Base-by-base conservation (phyloP, 495 filamentous ascomycete genomes). In the Xylaria sp. region DNA sequence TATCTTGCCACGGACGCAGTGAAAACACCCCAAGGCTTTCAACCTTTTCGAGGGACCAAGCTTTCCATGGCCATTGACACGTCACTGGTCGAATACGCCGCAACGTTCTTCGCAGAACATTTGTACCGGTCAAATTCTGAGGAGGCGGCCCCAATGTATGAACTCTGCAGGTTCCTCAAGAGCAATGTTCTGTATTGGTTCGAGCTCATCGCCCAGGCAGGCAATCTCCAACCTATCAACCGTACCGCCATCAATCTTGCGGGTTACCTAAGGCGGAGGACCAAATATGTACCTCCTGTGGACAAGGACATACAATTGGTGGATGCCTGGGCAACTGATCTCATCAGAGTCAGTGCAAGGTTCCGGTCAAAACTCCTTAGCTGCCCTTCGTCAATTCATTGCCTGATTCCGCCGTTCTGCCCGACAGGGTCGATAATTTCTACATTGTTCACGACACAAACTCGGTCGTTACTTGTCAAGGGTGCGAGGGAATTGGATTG, bases 371-470 rank as follows among this genome's bases (percentile, higher is more conserved):
- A 77, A 61, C 73, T 82, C 0, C 61, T 79, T 6, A 33, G 64
- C 11, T 76, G 72, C 40, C 81, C 80, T 9, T 76, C 75, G 2
- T 75, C 81, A n/a, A 80, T 81, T n/a, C 74, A 81, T 44, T 68
- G 12, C 44, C 63, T 81, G 8, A 80, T 80, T 15, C 80, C 75
- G 19, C 64, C 76, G 15, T 70, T 82, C n/a, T 81, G 78, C 59
- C 81, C 81, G 1, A 43, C 74, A 7, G 72, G 74, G 0, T 80
- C 81, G 19, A 63, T 72, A 73, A 68, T 12, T 75, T 78, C 68
- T 61, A 46, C 40, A 70, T 63, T 21, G 37, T 63, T 65, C 37
- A 55, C 37, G n/a, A 31, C 66, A 31, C 44, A 68, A 68, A 52
- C 53, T n/a, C 44, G 66, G 68, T 81, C 37, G 67, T 57, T 61